These are phyloP conservation scores for Ochetophila trinervis DNA, from an alignment of 306 rosid species.

Conservation along the genomic window DNA sequence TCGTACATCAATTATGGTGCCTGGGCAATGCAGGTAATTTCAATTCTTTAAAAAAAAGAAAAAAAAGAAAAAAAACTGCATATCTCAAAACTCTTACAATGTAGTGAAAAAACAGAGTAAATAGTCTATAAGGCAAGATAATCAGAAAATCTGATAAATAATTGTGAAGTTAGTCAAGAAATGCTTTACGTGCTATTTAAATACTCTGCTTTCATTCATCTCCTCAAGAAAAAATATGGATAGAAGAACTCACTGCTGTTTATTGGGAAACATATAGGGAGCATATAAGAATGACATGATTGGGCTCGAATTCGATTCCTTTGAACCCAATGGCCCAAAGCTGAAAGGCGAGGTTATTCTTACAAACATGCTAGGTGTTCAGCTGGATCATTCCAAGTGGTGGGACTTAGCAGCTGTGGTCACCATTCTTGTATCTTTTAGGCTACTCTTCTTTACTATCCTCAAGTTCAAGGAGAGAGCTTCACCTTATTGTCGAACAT, in stretches of 20 bases:
- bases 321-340: slow-evolving; percentile 48
- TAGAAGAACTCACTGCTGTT: slow-evolving; percentile 2
- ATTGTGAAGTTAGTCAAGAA: too few relatives aligned
- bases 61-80: background rate
- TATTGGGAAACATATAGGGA: slow-evolving; percentile 49
- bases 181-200: background rate
- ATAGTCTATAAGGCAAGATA: too few relatives aligned
- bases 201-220: background rate
- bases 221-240: background rate
- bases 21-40: slow-evolving; percentile 79
- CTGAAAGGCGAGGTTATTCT: slow-evolving; percentile 68
- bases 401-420: slow-evolving; percentile 75
- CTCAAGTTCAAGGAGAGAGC: slow-evolving; percentile 70
- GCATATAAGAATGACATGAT: slow-evolving; percentile 84
- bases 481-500: slow-evolving; percentile 44
- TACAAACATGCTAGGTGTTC: slow-evolving; percentile 54
- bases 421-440: slow-evolving; percentile 43
- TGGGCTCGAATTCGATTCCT: slow-evolving; percentile 66
- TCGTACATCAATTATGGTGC: slow-evolving; percentile 80
- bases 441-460: slow-evolving; percentile 59
- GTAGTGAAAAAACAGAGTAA: too few relatives aligned
- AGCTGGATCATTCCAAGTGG: slow-evolving; percentile 69
- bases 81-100: background rate
- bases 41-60: too few relatives aligned
- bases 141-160: too few relatives aligned